phyloP scores from a whole-genome alignment of 306 rosid species.

The Rosa multiflora region DNA sequence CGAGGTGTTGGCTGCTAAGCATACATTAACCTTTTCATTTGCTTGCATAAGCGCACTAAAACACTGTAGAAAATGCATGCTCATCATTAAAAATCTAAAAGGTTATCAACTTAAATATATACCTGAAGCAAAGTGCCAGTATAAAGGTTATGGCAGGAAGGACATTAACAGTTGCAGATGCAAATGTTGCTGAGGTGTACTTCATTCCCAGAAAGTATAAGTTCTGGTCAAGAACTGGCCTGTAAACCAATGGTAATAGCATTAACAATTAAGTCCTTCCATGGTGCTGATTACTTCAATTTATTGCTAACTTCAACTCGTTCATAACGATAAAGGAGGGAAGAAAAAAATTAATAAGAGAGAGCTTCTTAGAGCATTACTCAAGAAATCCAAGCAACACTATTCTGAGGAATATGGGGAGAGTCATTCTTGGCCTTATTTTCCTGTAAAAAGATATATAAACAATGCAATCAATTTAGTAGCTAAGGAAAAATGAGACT shows the following conservation, averaged over 20 bases:
- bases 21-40: constrained; percentile 3
- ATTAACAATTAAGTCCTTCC: not conserved
- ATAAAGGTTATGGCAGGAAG: constrained; percentile 93
- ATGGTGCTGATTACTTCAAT: not conserved
- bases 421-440: constrained; percentile 90
- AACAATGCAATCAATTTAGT: not conserved
- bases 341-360: not conserved
- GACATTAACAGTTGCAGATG: constrained; percentile 71
- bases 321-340: not conserved
- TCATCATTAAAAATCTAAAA: not conserved
- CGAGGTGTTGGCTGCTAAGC: constrained; percentile 13
- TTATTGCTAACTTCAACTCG: not conserved
- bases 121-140: constrained; percentile 95
- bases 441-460: constrained; percentile 48
- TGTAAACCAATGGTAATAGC: constrained; percentile 25
- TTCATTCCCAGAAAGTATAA: constrained; percentile 89
- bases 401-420: constrained; percentile 74
- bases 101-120: not conserved
- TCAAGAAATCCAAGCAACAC: constrained; percentile 82
- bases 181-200: constrained; percentile 87
- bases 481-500: not conserved
- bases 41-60: constrained; percentile 9
- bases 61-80: not conserved
- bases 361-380: constrained; percentile 47
- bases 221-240: constrained; percentile 98